Evolutionary conservation across 1,284 basidiomycete species (phyloP), one percentile per base, ranked within the genome.

Genomic region (Cutaneotrichosporon cutaneum): DNA sequence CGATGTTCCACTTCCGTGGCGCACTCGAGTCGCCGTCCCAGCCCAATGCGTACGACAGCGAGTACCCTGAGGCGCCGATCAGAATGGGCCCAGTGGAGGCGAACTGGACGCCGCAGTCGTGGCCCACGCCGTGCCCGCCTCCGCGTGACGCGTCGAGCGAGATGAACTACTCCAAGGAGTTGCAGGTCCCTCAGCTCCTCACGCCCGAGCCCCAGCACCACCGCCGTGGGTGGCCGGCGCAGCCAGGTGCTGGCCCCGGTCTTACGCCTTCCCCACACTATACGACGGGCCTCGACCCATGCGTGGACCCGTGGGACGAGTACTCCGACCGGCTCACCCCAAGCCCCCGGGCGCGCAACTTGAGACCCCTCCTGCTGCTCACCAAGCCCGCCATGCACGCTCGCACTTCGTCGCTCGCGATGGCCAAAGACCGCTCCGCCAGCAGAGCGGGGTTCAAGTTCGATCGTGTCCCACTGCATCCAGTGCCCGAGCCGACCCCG

Each of bases 221-320:
- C 33, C 21, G 26, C 18, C 39, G 6, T 42, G 39, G 39, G 8
- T 36, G 35, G 33, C 33, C 52, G 18, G 21, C 44, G 1, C 39
- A 26, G 32, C 56, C 56, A 11, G 56, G 56, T 30, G 32, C 32
- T 1, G 33, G 47, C 10, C 5, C 32, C 45, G 47, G 47, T 22
- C n/a, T 30, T 9, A 58, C 56, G 9, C 56, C 56, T 2, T 50
- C 44, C n/a, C 47, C 56, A 4, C 11, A 26, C 35, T 22, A 16
- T 26, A 58, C 36, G 16, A 42, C 57, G 2, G 45, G 54, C 24
- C 54, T 64, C 26, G 59, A 56, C 1, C 63, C 63, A 1, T 13
- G 26, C 16, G 27, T n/a, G 2, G 64, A 66, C 57, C 64, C 64
- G 13, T 66, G 64, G 64, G 64, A 66, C 54, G 64, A 66, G 61